Conservation (phyloP, 2,329 filamentous ascomycete species). For the Didymella keratinophila region DNA sequence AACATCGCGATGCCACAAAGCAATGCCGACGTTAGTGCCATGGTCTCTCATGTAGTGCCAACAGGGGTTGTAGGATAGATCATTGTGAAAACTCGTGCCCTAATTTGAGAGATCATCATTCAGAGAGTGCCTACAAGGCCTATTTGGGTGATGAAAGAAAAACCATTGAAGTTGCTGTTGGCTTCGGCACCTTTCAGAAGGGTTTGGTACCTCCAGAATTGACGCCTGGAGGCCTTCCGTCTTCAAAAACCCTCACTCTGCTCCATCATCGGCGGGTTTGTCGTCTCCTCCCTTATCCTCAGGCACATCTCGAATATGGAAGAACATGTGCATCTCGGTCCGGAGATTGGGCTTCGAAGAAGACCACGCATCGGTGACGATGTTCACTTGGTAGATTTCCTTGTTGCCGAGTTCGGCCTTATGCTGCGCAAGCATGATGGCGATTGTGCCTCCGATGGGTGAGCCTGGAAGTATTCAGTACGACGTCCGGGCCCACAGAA, state of each 20-base stretch:
- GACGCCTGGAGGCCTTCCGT: not conserved
- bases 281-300: not conserved
- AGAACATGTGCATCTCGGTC: conserved; percentile 25
- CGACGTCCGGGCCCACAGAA: too few relatives aligned
- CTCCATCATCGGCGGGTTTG: not conserved
- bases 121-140: not conserved
- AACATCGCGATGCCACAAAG: too few relatives aligned
- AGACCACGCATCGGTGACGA: conserved; percentile 16
- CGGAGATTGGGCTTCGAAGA: not conserved
- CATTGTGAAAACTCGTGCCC: too few relatives aligned
- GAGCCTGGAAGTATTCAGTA: conserved; percentile 20
- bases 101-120: not conserved
- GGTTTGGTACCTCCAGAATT: not conserved
- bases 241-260: not conserved
- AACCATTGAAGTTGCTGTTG: not conserved
- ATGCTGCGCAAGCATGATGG: conserved; percentile 25
- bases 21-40: too few relatives aligned
- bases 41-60: too few relatives aligned
- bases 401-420: conserved; percentile 32
- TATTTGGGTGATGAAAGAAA: not conserved
- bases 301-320: conserved; percentile 26
- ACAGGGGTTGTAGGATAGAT: too few relatives aligned
- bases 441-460: conserved; percentile 30
- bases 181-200: not conserved
- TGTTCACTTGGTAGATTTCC: conserved; percentile 22